Evolutionary conservation across 1,139 yeast genomes (phyloP).

Genomic region (Zygotorulaspora mrakii): DNA sequence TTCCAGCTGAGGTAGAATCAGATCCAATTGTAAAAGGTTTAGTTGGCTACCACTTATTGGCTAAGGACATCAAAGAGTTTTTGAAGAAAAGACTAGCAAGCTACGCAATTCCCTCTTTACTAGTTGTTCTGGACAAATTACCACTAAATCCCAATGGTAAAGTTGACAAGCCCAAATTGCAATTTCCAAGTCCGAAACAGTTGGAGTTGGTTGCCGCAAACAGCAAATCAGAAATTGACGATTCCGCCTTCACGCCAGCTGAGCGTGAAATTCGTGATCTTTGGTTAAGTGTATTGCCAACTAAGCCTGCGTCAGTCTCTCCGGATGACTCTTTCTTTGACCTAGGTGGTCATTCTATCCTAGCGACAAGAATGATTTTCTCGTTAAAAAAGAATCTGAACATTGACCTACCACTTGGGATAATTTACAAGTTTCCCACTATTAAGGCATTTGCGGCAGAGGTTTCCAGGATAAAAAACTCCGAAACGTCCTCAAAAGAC

Average conservation of each 20-base stretch:
- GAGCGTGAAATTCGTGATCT: conserved; percentile 71
- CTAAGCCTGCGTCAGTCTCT: conserved; percentile 70
- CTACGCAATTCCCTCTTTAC: conserved; percentile 88
- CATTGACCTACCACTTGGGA: conserved; percentile 83
- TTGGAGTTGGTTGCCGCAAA: conserved; percentile 45
- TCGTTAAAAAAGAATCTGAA: conserved; percentile 74
- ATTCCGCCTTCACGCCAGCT: conserved; percentile 53
- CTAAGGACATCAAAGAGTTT: conserved; percentile 75
- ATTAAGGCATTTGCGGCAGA: conserved; percentile 72
- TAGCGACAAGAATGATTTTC: conserved; percentile 96
- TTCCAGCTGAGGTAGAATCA: conserved; percentile 38
- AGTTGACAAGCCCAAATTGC: conserved; percentile 94
- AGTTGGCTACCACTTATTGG: conserved; percentile 68
- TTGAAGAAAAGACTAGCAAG: conserved; percentile 86
- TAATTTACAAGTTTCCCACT: conserved; percentile 85
- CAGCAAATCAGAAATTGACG: conserved; percentile 42
- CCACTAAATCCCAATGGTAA: conserved; percentile 98
- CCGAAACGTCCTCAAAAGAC: conserved; percentile 19
- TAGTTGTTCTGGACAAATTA: conserved; percentile 78
- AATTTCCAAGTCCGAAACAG: conserved; percentile 90
- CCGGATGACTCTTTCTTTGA: conserved; percentile 91
- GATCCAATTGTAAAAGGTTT: conserved; percentile 80
- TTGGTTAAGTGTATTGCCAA: conserved; percentile 85
- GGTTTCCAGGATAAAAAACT: conserved; percentile 46
- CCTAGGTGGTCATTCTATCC: conserved; percentile 94